A percentile compares a stretch with the other conserved stretches of the same genome.
Conservation (phyloP, 495 filamentous ascomycete genomes). For the Tuber magnatum region DNA sequence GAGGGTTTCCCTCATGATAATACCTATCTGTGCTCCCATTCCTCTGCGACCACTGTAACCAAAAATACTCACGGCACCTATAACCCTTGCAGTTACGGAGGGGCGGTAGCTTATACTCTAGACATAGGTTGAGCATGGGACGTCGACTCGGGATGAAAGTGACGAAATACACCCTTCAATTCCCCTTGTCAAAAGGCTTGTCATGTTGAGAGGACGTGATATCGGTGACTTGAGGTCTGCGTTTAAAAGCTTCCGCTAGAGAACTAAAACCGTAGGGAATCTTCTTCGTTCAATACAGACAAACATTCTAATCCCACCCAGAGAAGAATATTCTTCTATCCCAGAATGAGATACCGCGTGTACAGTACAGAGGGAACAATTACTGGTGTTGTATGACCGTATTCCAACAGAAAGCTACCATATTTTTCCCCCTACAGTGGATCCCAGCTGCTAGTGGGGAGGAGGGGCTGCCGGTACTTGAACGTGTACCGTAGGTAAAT, state of each 20-base stretch:
- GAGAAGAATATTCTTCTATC: background rate
- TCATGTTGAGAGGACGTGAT: background rate
- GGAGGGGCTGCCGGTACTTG: too few relatives aligned
- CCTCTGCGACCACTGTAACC: background rate
- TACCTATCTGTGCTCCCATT: background rate
- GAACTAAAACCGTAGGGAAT: background rate
- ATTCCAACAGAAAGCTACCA: background rate
- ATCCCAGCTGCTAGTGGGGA: too few relatives aligned
- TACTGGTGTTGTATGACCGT: background rate
- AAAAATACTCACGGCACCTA: background rate
- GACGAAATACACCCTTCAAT: background rate
- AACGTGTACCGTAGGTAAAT: too few relatives aligned
- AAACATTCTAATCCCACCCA: background rate
- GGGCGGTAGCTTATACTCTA: background rate
- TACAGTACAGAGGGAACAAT: background rate
- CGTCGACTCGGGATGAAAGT: background rate
- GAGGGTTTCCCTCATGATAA: too few relatives aligned
- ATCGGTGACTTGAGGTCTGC: background rate
- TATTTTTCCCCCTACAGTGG: too few relatives aligned
- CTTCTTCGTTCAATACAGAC: background rate
- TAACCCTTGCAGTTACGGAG: background rate
- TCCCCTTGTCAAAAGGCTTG: background rate
- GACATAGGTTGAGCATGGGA: accelerated
- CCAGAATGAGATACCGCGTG: background rate
- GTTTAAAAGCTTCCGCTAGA: background rate